A percentile compares a stretch with the other conserved stretches of the same genome.
phyloP scores from a whole-genome alignment of 2,329 filamentous ascomycete genomes.

The Magnaporthales sp. region DNA sequence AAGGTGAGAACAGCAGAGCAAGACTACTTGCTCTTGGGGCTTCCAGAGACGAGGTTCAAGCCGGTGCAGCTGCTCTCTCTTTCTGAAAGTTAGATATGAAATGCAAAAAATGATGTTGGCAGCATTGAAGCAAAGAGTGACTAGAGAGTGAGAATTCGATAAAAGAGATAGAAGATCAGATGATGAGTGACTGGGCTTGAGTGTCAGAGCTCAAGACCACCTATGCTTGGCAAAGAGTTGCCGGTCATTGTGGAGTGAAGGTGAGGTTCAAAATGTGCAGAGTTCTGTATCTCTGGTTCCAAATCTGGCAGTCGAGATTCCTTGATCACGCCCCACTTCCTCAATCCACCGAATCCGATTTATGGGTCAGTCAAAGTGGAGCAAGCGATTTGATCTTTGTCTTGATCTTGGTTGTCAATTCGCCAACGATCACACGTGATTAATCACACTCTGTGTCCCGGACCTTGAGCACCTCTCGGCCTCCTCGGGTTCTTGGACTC shows the following conservation, averaged over 20 bases:
- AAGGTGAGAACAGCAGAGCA: background rate
- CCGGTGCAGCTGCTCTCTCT: background rate
- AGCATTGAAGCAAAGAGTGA: too few relatives aligned
- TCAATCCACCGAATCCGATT: background rate
- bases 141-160: background rate
- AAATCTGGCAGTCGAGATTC: background rate
- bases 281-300: too few relatives aligned
- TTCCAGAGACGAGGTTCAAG: background rate
- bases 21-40: background rate
- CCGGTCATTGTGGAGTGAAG: background rate
- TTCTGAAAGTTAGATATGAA: background rate
- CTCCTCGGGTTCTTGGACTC: background rate
- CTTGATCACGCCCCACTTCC: background rate
- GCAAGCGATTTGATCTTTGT: background rate
- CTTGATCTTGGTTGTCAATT: background rate
- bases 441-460: background rate
- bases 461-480: background rate
- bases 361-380: background rate
- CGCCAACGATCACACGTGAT: too few relatives aligned
- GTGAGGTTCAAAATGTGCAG: background rate
- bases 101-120: background rate
- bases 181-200: background rate
- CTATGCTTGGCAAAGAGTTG: background rate
- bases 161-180: background rate
- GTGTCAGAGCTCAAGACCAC: too few relatives aligned